Evolutionary conservation across 306 rosid genomes (phyloP), one percentile per base, ranked within the genome.

Genomic region (Quercus agrifolia): DNA sequence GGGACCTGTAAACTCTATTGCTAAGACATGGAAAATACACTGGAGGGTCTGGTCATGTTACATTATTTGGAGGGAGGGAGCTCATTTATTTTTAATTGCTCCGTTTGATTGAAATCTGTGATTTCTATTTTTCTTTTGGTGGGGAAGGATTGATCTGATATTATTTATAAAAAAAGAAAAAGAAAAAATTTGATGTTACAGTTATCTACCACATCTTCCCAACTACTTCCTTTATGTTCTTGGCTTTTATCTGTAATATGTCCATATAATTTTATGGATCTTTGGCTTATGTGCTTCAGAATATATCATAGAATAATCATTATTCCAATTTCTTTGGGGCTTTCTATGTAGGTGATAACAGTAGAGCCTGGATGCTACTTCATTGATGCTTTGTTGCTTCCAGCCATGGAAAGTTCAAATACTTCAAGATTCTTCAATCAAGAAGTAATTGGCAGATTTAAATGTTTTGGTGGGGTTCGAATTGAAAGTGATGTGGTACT

Each of bases 281-380:
- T 79, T 41, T 62, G 41, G 49, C 75, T 55, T 57, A 21, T 74
- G 63, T 72, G 63, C 64, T 77, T 63, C 35, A 56, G 56, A 75
- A 17, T 2, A 30, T 64, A 64, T 1, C n/a, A 31, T 18, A 35
- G 72, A 9, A 33, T 67, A 31, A 35, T 67, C 14, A 17, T 59
- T 64, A 5, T 68, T 73, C 76, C 51, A 54, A 19, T 61, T 64
- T 80, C 35, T 25, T 33, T 56, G 70, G 28, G 41, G 27, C 21
- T 71, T 30, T 38, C 23, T 74, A 78, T 85, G 69, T 74, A 94
- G 98, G 97, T 92, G 84, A 92, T 94, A 74, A 92, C 98, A 0
- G 98, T 94, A 81, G 97, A 94, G 83, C 98, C 97, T 63, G 97
- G 98, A 75, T 94, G 97, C 92, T 94, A 94, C 93, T 91, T 94